Base-by-base conservation (phyloP, 192 early-diverging fungal genomes). In the Radiomyces spectabilis region DNA sequence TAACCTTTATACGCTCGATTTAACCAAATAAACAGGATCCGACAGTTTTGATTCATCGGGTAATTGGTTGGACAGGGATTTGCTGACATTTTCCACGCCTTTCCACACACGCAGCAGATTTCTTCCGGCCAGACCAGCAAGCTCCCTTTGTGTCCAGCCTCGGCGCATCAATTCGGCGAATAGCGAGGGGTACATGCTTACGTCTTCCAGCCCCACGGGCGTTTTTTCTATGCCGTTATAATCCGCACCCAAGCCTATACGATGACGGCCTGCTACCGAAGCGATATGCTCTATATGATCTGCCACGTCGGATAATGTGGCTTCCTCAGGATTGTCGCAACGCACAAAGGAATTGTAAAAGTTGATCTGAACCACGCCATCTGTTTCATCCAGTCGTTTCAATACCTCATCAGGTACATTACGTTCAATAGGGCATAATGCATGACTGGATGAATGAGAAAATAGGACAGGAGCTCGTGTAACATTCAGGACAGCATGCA, bases 311-410 rank as follows among this genome's bases (percentile, higher is more conserved):
- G 16, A 33, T 5, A 79, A 38, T 0, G 71, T 69, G 9, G 69
- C 69, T 4, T 50, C 41, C 6, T 42, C 56, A 7, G 42, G 41
- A 6, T 1, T 6, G 13, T 53, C 52, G 37, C 78, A 80, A 39
- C 57, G 48, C 10, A 78, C 61, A 45, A 83, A 78, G 4, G 40
- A 41, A 15, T 66, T 69, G 24, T 68, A 76, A 53, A 83, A 83
- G 57, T 85, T 85, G 43, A 86, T 59, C 76, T 80, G 76, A 3
- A 86, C 70, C 10, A 86, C 78, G 27, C 79, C 80, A 42, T 86
- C 80, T 0, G 63, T 66, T 27, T 68, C 62, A 25, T 42, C 33
- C 1, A 85, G 48, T 32, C 61, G 35, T 15, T 32, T 26, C 15
- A 85, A 56, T 8, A 83, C 65, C 16, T 65, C 63, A 51, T 85